Evolutionary conservation across 1,284 basidiomycete species (phyloP), one percentile per base, ranked within the genome.

Genomic region (Nidula niveotomentosa): DNA sequence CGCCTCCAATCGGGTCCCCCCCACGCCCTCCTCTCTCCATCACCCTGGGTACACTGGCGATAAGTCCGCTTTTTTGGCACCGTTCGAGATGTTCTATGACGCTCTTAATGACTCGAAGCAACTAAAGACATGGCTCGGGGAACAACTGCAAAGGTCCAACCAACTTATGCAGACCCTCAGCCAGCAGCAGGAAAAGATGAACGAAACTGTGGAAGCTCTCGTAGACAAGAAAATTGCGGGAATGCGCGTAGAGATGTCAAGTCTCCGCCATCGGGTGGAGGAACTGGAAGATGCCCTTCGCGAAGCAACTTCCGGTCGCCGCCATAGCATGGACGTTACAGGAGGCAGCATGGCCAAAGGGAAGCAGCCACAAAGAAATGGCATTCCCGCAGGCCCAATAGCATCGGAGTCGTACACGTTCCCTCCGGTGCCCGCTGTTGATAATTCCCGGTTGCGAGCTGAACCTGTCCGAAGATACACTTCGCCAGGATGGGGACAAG

Each of bases 51-150:
- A 83, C 62, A 65, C 78, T 13, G 79, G 77, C n/a, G 85, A 88
- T 61, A 88, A 86, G 64, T 75, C 81, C 0, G 84, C 87, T 15
- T 92, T 93, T 67, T 71, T 92, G 50, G 81, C 86, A 0, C 88
- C 88, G 1, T 93, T 93, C 59, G 88, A 88, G 64, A 67, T 78
- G 55, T 91, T 93, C 69, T 92, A 91, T 62, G 87, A 90, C 56
- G 85, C 89, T 1, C 77, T 93, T 37, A 82, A 85, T 56, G 88
- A 91, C 65, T 84, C 87, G 44, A 85, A 81, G 64, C 83, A 88
- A 64, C 79, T 91, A 54, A 90, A 90, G 71, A 65, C 67, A 43
- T 91, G 88, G 86, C 76, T 92, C 6, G 75, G 76, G 17, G 88
- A 90, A 53, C 89, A 91, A 69, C 66, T 91, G 39, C 80, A 84